Percentiles rank a stretch among this genome's conserved stretches.
These are phyloP conservation scores for Podila minutissima DNA, from an alignment of 192 early-diverging fungal genomes.

Conservation along the genomic window DNA sequence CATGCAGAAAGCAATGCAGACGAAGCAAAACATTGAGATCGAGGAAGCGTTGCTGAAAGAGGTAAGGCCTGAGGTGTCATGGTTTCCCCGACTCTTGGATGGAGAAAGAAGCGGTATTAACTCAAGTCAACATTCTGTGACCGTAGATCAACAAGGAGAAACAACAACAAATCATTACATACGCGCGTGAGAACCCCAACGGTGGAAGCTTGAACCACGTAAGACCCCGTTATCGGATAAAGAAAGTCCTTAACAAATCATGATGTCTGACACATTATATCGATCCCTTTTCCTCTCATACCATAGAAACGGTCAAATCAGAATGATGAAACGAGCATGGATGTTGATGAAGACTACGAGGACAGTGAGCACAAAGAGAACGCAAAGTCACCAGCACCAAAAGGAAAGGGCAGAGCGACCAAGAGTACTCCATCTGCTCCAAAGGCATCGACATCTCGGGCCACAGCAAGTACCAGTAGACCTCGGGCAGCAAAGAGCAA, in stretches of 20 bases:
- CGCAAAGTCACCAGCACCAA: background rate
- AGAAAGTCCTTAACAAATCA: too few relatives aligned
- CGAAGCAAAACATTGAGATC: conserved; percentile 41
- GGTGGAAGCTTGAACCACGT: conserved; percentile 31
- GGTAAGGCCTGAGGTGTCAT: background rate
- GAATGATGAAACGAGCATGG: conserved; percentile 15
- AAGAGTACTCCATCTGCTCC: background rate
- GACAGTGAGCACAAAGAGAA: conserved; percentile 13
- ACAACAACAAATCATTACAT: conserved; percentile 27
- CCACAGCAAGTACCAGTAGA: background rate
- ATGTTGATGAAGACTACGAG: conserved; percentile 32
- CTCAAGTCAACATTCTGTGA: background rate
- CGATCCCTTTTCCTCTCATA: background rate
- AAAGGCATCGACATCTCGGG: background rate
- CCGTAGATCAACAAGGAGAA: conserved; percentile 49
- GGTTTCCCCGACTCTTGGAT: background rate
- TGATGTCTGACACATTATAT: background rate
- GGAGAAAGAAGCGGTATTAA: background rate
- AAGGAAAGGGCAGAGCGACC: background rate
- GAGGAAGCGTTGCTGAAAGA: conserved; percentile 44
- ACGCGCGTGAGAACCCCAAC: conserved; percentile 36
- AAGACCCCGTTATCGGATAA: background rate
- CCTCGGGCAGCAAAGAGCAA: conserved; percentile 11
- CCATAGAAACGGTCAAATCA: conserved; percentile 12
- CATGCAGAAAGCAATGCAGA: conserved; percentile 43